Evolutionary conservation across 1,284 basidiomycete genomes (phyloP).

Genomic region (Albatrellus sp.): DNA sequence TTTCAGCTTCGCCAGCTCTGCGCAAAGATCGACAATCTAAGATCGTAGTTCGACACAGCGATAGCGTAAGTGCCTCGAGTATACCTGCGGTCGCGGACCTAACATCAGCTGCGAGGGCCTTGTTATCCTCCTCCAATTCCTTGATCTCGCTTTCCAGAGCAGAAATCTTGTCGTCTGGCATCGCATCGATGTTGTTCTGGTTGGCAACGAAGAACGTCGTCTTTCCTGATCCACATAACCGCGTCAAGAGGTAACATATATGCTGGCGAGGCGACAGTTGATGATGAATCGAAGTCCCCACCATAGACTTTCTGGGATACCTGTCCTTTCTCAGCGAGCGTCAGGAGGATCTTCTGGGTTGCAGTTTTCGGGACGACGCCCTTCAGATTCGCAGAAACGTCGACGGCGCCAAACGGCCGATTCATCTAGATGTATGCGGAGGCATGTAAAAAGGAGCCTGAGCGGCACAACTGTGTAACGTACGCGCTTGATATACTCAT

Average conservation of each 20-base stretch:
- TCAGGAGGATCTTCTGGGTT: constrained; percentile 69
- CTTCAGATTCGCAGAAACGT: constrained; percentile 80
- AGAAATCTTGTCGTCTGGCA: constrained; percentile 46
- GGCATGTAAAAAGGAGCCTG: neutral
- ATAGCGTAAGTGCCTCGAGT: constrained; percentile 4
- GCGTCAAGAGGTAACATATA: too few relatives aligned
- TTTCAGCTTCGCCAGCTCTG: constrained; percentile 57
- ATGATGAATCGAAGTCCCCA: constrained; percentile 20
- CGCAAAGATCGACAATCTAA: too few relatives aligned
- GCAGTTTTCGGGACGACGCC: constrained; percentile 72
- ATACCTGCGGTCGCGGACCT: constrained; percentile 41
- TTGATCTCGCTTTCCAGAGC: constrained; percentile 43
- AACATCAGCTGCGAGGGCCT: constrained; percentile 33
- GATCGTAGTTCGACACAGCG: neutral
- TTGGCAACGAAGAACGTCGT: constrained; percentile 75
- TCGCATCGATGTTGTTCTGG: constrained; percentile 48
- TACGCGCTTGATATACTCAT: constrained; percentile 65
- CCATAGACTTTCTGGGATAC: constrained; percentile 72
- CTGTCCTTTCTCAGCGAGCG: constrained; percentile 66
- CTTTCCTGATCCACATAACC: constrained; percentile 41
- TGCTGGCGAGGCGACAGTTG: neutral
- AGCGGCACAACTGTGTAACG: constrained; percentile 5
- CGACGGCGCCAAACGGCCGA: constrained; percentile 67
- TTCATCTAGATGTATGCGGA: constrained; percentile 42
- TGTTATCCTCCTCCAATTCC: constrained; percentile 47